Evolutionary conservation across 1,284 basidiomycete species (phyloP), one percentile per base, ranked within the genome.

Genomic region (Mycosarcoma mackinlayi): DNA sequence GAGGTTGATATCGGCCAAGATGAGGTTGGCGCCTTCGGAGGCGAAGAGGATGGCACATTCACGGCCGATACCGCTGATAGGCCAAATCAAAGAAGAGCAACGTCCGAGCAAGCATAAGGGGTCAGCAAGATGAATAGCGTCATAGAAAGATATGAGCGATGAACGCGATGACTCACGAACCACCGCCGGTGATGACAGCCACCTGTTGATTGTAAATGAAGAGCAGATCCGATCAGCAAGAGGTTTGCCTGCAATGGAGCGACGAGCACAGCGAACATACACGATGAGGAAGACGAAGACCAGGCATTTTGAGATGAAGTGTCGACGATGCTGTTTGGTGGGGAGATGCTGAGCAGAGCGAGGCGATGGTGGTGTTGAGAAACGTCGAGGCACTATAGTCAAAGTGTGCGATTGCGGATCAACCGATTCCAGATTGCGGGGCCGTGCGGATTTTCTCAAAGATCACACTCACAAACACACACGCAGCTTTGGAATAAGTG

Each of bases 11-110:
- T 98, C 94, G 18, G 89, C 90, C 39, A 95, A 87, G 39, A 96
- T 83, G 70, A 97, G 89, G 76, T 89, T 88, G 14, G 92, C 93
- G 42, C 94, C 94, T 83, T 98, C 94, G 58, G 88, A 87, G 6
- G 94, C 94, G 83, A 98, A 98, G 57, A 97, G 88, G 65, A 96
- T 86, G 19, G 92, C 89, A 1, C 93, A 91, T 85, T 98, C 93
- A 60, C 96, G 88, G 35, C 94, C 94, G 83, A 98, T 96, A 13
- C 94, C 95, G 64, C 65, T 68, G 48, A 37, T 19, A 24, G n/a
- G 14, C 9, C 7, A 11, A 30, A 13, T 28, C 21, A 34, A 25
- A 45, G 19, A 30, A 13, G 39, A n/a, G n/a, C n/a, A n/a, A n/a
- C n/a, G n/a, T n/a, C n/a, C n/a, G n/a, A n/a, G n/a, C n/a, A n/a